phyloP scores from a whole-genome alignment of 176 grass and related monocot species.

The Thinopyrum elongatum region DNA sequence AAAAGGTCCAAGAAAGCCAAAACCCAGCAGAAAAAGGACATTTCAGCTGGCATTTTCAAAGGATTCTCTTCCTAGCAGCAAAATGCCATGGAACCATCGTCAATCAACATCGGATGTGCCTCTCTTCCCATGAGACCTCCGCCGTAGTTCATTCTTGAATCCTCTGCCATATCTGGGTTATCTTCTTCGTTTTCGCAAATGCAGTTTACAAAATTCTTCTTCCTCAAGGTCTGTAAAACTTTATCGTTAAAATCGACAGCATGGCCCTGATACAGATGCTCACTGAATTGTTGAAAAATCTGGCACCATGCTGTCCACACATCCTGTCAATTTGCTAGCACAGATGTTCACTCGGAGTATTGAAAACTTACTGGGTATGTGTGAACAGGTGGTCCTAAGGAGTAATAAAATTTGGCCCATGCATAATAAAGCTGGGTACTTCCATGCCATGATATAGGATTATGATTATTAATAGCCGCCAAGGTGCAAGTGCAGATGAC shows the following conservation, averaged over 20 bases:
- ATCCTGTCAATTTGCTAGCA: background rate
- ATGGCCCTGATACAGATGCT: background rate
- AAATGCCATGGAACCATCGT: slow-evolving; percentile 14
- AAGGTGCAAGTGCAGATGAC: slow-evolving; percentile 33
- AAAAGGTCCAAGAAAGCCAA: slow-evolving; percentile 18
- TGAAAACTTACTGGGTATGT: slow-evolving; percentile 12
- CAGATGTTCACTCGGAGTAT: background rate
- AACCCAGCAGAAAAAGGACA: background rate
- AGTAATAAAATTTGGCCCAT: background rate
- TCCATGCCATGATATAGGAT: background rate
- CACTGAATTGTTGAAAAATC: background rate
- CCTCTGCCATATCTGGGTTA: background rate
- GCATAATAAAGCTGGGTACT: slow-evolving; percentile 12
- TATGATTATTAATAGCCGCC: background rate
- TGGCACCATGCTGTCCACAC: slow-evolving; percentile 9
- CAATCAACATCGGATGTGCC: slow-evolving; percentile 35
- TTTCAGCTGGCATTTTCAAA: background rate
- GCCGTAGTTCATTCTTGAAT: slow-evolving; percentile 3
- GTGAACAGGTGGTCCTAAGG: background rate
- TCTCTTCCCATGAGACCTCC: slow-evolving; percentile 2
- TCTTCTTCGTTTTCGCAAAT: slow-evolving; percentile 6
- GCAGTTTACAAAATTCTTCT: background rate
- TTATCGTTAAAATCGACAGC: background rate
- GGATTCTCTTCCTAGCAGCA: background rate
- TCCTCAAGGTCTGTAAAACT: background rate